Evolutionary conservation across 176 grass and related monocot species (phyloP).

Genomic region (Bothriochloa decipiens): DNA sequence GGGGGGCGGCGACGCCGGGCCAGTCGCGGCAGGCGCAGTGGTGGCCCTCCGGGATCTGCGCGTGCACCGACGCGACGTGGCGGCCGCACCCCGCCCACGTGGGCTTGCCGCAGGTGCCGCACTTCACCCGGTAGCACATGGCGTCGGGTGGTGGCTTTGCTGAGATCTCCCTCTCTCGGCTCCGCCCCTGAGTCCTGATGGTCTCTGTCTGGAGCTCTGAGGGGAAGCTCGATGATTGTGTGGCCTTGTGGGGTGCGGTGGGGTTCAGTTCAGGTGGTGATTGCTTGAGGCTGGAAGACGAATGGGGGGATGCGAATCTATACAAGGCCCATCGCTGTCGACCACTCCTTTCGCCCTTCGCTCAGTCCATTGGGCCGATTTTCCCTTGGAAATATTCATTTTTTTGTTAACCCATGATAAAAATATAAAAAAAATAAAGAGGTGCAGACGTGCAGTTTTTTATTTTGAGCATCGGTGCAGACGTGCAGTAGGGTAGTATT

Average conservation of each 20-base stretch:
- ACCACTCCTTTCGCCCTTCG: not conserved
- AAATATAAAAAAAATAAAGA: too few relatives aligned
- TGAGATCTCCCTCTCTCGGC: not conserved
- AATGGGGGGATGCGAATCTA: not conserved
- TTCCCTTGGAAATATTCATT: not conserved
- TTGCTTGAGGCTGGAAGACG: not conserved
- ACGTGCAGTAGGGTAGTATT: too few relatives aligned
- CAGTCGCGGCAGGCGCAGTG: constrained; percentile 84
- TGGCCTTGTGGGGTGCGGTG: too few relatives aligned
- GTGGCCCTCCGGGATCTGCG: constrained; percentile 68
- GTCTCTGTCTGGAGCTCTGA: too few relatives aligned
- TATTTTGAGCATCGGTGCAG: too few relatives aligned
- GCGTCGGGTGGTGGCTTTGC: not conserved
- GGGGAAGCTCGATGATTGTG: not conserved
- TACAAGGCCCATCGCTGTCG: not conserved
- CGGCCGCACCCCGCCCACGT: constrained; percentile 85
- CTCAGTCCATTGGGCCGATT: not conserved
- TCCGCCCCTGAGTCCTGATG: not conserved
- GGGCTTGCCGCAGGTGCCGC: constrained; percentile 66
- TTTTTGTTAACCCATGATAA: too few relatives aligned
- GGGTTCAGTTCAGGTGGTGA: too few relatives aligned
- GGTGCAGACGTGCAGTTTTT: too few relatives aligned
- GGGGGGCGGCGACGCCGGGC: constrained; percentile 52
- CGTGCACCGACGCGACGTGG: constrained; percentile 74
- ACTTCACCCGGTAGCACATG: constrained; percentile 85